phyloP scores from a whole-genome alignment of 2,329 filamentous ascomycete genomes.

The Colletotrichum incanum region DNA sequence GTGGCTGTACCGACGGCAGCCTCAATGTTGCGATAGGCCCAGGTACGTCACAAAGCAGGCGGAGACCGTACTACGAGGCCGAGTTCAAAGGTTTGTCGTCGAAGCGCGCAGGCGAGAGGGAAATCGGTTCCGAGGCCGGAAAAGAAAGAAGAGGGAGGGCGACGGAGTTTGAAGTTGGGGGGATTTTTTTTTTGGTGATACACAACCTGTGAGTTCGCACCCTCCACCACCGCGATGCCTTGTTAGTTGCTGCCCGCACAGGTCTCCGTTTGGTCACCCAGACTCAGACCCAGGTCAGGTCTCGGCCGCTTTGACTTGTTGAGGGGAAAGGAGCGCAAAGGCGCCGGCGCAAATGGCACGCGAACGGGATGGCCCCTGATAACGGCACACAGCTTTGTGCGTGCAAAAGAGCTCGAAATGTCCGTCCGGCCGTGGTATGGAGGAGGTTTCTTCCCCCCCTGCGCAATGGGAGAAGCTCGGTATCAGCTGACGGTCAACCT shows the following conservation, averaged over 20 bases:
- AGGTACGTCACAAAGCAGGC: neutral
- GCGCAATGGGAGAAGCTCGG: conserved; percentile 21
- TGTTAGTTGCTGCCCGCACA: conserved; percentile 30
- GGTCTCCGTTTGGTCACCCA: conserved; percentile 34
- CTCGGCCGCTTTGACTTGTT: conserved; percentile 41
- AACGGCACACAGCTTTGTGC: conserved; percentile 21
- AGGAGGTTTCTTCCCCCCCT: conserved; percentile 18
- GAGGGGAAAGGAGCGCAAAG: conserved; percentile 29
- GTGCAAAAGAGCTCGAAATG: neutral
- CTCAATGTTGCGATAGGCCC: neutral
- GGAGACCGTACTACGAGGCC: neutral
- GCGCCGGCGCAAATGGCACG: conserved; percentile 18
- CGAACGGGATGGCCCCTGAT: conserved; percentile 12
- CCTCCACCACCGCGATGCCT: conserved; percentile 33
- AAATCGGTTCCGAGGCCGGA: neutral
- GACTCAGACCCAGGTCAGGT: conserved; percentile 34
- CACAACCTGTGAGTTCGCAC: conserved; percentile 40
- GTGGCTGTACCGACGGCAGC: neutral
- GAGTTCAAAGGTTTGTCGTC: conserved; percentile 8
- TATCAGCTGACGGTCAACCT: conserved; percentile 40
- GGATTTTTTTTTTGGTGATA: conserved; percentile 37
- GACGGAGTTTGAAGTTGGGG: conserved; percentile 22
- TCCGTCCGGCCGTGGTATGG: conserved; percentile 2
- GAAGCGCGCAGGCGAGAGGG: neutral
- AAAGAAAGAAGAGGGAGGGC: conserved; percentile 9